Evolutionary conservation across 2,329 filamentous ascomycete species (phyloP).

Genomic region (Aspergillus jensenii): DNA sequence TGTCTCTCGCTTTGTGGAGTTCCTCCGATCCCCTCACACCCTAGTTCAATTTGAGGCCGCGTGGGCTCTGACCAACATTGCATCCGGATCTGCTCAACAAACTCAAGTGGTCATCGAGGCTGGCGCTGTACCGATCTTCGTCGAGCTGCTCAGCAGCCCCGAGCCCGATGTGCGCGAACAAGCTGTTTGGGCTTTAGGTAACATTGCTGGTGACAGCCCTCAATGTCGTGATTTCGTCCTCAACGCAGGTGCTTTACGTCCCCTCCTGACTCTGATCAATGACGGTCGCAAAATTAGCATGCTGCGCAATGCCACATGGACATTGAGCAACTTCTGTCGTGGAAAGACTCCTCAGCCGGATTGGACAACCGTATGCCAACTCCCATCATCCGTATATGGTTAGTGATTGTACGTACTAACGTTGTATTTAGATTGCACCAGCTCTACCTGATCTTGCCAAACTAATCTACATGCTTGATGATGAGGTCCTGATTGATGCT

Average conservation of each 20-base stretch:
- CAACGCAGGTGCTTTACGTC: slow-evolving; percentile 84
- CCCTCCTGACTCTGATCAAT: slow-evolving; percentile 82
- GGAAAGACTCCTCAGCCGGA: slow-evolving; percentile 99
- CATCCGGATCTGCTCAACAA: slow-evolving; percentile 92
- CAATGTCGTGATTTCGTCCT: slow-evolving; percentile 97
- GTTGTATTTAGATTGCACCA: slow-evolving; percentile 73
- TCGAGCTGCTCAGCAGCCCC: slow-evolving; percentile 90
- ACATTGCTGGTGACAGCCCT: slow-evolving; percentile 98
- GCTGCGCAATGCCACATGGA: slow-evolving; percentile 98
- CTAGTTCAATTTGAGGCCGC: slow-evolving; percentile 98
- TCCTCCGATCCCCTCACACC: slow-evolving; percentile 95
- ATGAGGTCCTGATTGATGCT: slow-evolving; percentile 96
- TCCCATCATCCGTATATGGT: background rate
- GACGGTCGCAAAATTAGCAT: slow-evolving; percentile 99
- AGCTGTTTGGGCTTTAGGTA: slow-evolving; percentile 96
- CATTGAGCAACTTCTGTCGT: slow-evolving; percentile 98
- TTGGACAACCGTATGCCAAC: slow-evolving; percentile 79
- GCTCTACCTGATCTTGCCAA: slow-evolving; percentile 94
- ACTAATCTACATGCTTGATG: slow-evolving; percentile 96
- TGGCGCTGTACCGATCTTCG: slow-evolving; percentile 96
- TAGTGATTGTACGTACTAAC: background rate
- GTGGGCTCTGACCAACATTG: slow-evolving; percentile 99
- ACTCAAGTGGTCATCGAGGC: slow-evolving; percentile 99
- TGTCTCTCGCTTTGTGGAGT: slow-evolving; percentile 95
- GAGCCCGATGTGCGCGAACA: slow-evolving; percentile 98